Evolutionary conservation across 2,329 filamentous ascomycete species (phyloP).

Genomic region (Scopulariopsis brevicaulis): DNA sequence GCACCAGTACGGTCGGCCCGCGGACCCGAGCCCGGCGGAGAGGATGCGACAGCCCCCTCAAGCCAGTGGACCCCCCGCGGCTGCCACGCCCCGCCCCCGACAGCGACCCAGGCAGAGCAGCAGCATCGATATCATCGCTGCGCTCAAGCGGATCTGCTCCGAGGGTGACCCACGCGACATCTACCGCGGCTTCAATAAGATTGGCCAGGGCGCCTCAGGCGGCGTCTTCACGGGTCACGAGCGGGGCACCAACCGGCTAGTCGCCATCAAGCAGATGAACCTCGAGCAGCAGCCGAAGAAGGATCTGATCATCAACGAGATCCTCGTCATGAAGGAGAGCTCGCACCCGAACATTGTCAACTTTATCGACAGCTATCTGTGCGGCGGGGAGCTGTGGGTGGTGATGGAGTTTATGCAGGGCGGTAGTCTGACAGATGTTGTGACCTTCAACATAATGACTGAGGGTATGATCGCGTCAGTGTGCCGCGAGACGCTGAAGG

Average conservation of each 20-base stretch:
- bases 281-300: conserved; percentile 98
- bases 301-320: conserved; percentile 98
- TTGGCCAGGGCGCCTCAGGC: conserved; percentile 93
- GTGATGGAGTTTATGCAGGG: conserved; percentile 99
- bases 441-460: conserved; percentile 98
- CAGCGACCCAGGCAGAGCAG: conserved; percentile 71
- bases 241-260: conserved; percentile 69
- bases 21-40: background rate
- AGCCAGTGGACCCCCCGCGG: conserved; percentile 27
- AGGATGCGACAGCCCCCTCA: conserved; percentile 3
- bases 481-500: conserved; percentile 83
- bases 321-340: conserved; percentile 98
- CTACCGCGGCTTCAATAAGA: conserved; percentile 83
- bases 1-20: conserved; percentile 10
- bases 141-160: conserved; percentile 81
- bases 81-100: conserved; percentile 46
- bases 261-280: conserved; percentile 99
- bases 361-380: conserved; percentile 94
- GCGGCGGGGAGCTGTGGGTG: conserved; percentile 87
- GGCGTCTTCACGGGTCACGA: conserved; percentile 92
- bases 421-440: conserved; percentile 92
- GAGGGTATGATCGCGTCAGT: conserved; percentile 96
- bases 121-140: conserved; percentile 68
- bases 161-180: conserved; percentile 80
- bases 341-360: conserved; percentile 98